Evolutionary conservation across 2,329 filamentous ascomycete genomes (phyloP), one percentile per base, ranked within the genome.

Genomic region (Dactylonectria macrodidyma): DNA sequence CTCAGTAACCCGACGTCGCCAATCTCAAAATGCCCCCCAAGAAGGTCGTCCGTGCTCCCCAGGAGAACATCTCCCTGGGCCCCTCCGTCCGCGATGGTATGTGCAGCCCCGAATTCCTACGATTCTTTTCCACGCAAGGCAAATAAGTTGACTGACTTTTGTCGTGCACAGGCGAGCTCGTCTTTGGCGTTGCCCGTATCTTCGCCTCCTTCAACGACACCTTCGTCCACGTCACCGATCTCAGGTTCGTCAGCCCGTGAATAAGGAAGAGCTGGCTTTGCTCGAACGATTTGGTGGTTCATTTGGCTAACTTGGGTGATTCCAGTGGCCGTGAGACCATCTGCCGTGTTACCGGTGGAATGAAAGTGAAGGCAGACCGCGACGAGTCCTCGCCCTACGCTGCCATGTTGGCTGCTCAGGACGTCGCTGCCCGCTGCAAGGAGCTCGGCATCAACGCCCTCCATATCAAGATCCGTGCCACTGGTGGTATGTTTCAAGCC

Each of bases 311-410:
- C 74, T 69, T 73, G 73, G 75, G 87, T 90, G 87, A 90, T 90
- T 89, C 84, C 89, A 97, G 94, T 88, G 96, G 96, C 88, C 96
- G 96, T 88, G 96, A 99, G 93, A 99, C 97, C 88, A 98, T 99
- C 89, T 94, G 91, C 91, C 95, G 96, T 94, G 95, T 99, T 79
- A 99, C 97, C 81, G 96, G 97, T 89, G 97, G 97, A 84, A 99
- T 99, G 96, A 99, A 99, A 91, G 96, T 99, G 91, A 99, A 99
- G 93, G 95, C 95, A 86, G 95, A 99, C 84, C 95, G 96, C 91
- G 96, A 99, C 89, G 96, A 99, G 90, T 98, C 95, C 81, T 98
- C 96, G 78, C 96, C 96, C 81, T 99, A 99, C 91, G 96, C 96
- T 82, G 96, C 96, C 88, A 99, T 99, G 96, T 95, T 99, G 93